A percentile compares a stretch with the other conserved stretches of the same genome.
Evolutionary conservation across 2,329 filamentous ascomycete genomes (phyloP).

Genomic region (Xylaria sp.): DNA sequence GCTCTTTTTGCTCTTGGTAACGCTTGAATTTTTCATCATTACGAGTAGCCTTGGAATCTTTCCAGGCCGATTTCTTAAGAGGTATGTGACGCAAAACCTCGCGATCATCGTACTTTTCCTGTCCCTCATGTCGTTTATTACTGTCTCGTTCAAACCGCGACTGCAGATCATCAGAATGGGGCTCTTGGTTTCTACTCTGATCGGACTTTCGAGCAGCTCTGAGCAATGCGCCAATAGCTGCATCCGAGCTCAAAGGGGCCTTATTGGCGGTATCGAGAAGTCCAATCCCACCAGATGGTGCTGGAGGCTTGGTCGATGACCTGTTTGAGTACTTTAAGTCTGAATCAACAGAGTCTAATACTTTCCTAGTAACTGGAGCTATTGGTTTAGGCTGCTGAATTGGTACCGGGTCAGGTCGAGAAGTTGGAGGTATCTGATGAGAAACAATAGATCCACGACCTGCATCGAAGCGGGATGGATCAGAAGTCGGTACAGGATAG

Average conservation of each 20-base stretch:
- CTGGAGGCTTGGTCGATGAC: conserved; percentile 48
- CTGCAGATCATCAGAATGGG: conserved; percentile 43
- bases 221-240: conserved; percentile 56
- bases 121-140: conserved; percentile 31
- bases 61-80: conserved; percentile 34
- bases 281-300: conserved; percentile 54
- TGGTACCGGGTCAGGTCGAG: conserved; percentile 65
- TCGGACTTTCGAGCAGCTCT: conserved; percentile 45
- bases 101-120: conserved; percentile 34
- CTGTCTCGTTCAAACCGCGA: conserved; percentile 36
- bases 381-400: conserved; percentile 88
- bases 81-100: conserved; percentile 40
- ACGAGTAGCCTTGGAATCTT: conserved; percentile 29
- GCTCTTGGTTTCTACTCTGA: conserved; percentile 39
- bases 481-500: conserved; percentile 69
- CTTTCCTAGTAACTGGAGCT: conserved; percentile 70
- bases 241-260: conserved; percentile 53
- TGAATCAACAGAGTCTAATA: conserved; percentile 62
- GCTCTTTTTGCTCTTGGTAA: conserved; percentile 30
- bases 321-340: conserved; percentile 45
- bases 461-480: conserved; percentile 67
- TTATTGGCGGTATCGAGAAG: conserved; percentile 57
- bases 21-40: conserved; percentile 31
- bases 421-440: conserved; percentile 47
- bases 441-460: conserved; percentile 56